Base-by-base conservation (phyloP, 345 rosid genomes). In the Rhodomyrtus tomentosa region DNA sequence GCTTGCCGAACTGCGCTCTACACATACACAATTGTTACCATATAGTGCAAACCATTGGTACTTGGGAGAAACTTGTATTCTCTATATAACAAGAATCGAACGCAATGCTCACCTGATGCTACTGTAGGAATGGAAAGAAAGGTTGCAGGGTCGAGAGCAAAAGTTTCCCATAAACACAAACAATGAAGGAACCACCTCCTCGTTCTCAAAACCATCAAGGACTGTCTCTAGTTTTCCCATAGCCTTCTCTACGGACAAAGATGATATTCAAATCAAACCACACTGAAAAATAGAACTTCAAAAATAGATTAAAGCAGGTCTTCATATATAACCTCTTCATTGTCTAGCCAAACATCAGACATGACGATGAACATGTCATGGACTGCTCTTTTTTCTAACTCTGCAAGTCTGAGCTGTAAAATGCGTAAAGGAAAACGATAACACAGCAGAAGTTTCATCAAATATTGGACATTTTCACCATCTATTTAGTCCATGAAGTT, bases 121-220 rank as follows among this genome's bases (percentile, higher is more conserved):
- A 86, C 94, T 90, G 85, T 91, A 95, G 45, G 98, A 94, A 89
- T 91, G 90, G 85, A 92, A 97, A 48, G 98, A 85, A 85, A 95
- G 92, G 88, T 93, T 95, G 90, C 96, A 97, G 29, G 98, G 96
- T 85, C 32, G 92, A 84, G 96, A 95, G 87, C 94, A 95, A 84
- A 95, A 95, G 80, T 97, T 93, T 48, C 99, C 99, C 99, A 97
- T 95, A 86, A 97, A 95, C 80, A 97, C 98, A 91, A 97, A 95
- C 79, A 97, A 91, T 51, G 99, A 94, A 80, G 99, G 99, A 86
- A 94, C 96, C 45, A 93, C 93, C 89, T 91, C 96, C 89, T 89
- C 93, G 81, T 84, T 88, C 91, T 93, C 98, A 90, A 91, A 97
- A 84, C 99, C 98, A 88, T 91, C 81, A 51, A 97, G 93, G 88